A percentile compares a stretch with the other conserved stretches of the same genome.
phyloP scores from a whole-genome alignment of 768 basidiomycete species.

The Phylloporus sp. region DNA sequence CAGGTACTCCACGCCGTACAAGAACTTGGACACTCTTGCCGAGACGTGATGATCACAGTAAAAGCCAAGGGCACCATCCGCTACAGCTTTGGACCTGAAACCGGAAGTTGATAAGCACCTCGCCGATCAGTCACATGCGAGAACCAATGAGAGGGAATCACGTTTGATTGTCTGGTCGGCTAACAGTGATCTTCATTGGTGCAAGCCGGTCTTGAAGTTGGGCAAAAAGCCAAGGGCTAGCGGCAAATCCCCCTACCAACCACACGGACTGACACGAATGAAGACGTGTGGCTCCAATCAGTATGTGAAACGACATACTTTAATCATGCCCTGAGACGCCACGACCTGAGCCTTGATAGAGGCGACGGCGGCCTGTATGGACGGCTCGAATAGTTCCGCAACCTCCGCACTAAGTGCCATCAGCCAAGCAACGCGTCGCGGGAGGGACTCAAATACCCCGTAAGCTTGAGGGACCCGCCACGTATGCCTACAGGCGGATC shows the following conservation, averaged over 20 bases:
- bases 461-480: constrained; percentile 64
- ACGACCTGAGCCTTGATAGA: constrained; percentile 71
- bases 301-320: constrained; percentile 33
- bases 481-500: constrained; percentile 66
- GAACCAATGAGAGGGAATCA: constrained; percentile 31
- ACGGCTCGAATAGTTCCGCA: constrained; percentile 73
- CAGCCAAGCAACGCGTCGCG: not conserved
- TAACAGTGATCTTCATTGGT: constrained; percentile 54
- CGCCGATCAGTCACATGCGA: not conserved
- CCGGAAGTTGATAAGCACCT: constrained; percentile 1
- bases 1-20: constrained; percentile 80
- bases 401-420: constrained; percentile 39
- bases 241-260: constrained; percentile 79
- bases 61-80: constrained; percentile 79
- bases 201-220: constrained; percentile 68
- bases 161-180: constrained; percentile 78
- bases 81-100: constrained; percentile 76
- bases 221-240: constrained; percentile 73
- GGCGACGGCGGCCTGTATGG: constrained; percentile 63
- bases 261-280: constrained; percentile 58
- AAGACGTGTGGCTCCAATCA: constrained; percentile 3
- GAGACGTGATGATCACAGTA: constrained; percentile 83
- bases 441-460: constrained; percentile 46
- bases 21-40: constrained; percentile 71
- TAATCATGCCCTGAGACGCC: constrained; percentile 61